phyloP scores from a whole-genome alignment of 2,329 filamentous ascomycete species.

The Alternaria triticimaculans region DNA sequence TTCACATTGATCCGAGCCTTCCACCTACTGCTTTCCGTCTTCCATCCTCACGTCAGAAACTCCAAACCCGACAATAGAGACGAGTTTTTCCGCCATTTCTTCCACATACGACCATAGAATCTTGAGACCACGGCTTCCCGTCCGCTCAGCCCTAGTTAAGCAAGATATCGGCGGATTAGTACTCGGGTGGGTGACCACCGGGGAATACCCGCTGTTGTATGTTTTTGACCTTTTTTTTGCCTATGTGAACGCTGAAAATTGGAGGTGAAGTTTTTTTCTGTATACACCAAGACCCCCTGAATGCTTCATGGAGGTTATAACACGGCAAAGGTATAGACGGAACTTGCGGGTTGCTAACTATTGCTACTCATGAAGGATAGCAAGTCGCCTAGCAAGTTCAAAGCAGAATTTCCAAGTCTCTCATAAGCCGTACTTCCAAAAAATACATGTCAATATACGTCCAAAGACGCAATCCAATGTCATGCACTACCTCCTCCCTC shows the following conservation, averaged over 20 bases:
- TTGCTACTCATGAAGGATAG: background rate
- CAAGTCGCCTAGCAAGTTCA: background rate
- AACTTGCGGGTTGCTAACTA: background rate
- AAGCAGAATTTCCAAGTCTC: too few species aligned
- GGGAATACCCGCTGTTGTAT: background rate
- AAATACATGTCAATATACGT: background rate
- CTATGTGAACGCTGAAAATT: background rate
- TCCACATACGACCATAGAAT: constrained; percentile 9
- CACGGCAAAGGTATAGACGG: background rate
- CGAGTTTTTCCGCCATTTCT: background rate
- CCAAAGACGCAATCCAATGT: background rate
- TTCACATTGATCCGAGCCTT: too few species aligned
- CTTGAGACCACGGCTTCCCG: too few species aligned
- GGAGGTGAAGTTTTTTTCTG: too few species aligned
- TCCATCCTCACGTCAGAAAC: too few species aligned
- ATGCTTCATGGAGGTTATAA: background rate
- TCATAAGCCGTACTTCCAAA: background rate
- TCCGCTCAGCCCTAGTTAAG: too few species aligned
- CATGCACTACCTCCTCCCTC: background rate
- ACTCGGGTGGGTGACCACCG: background rate
- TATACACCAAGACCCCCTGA: background rate
- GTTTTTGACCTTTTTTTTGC: background rate
- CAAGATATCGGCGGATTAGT: background rate
- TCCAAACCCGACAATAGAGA: too few species aligned
- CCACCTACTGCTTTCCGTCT: too few species aligned